Percentiles rank a stretch among this genome's conserved stretches.
phyloP scores from a whole-genome alignment of 2,329 filamentous ascomycete species.

The Talaromyces marneffei region DNA sequence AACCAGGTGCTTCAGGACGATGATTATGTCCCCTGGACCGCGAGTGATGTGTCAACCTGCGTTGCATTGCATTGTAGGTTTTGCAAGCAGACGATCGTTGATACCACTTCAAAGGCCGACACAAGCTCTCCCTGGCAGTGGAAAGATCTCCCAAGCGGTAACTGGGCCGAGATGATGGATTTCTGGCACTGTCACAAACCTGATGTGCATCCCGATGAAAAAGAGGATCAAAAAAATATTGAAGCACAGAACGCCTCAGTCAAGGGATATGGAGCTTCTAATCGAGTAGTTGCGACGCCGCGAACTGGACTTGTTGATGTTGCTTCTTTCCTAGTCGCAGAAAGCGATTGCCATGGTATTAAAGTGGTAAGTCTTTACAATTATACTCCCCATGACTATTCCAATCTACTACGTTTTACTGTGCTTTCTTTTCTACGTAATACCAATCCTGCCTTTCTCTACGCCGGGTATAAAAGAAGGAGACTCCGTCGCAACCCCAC shows the following conservation, averaged over 20 bases:
- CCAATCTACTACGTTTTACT: constrained; percentile 1
- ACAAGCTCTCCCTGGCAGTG: constrained; percentile 52
- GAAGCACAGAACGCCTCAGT: constrained; percentile 47
- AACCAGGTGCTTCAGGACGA: constrained; percentile 20
- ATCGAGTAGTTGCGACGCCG: constrained; percentile 59
- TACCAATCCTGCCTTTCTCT: background rate
- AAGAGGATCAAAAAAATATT: constrained; percentile 30
- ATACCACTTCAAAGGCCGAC: background rate
- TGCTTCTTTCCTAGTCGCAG: constrained; percentile 65
- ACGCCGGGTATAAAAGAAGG: constrained; percentile 52
- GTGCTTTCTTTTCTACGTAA: background rate
- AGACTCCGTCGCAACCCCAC: constrained; percentile 42
- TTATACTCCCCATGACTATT: background rate
- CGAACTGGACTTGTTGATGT: constrained; percentile 75
- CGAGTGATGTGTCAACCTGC: constrained; percentile 31
- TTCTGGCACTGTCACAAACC: constrained; percentile 99
- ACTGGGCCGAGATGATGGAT: constrained; percentile 99
- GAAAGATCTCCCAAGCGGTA: constrained; percentile 92
- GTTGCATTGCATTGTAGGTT: constrained; percentile 33
- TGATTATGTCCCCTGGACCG: constrained; percentile 35
- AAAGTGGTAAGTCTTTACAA: constrained; percentile 29
- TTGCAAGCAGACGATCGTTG: constrained; percentile 31
- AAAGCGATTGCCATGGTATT: constrained; percentile 56
- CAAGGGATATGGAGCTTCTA: constrained; percentile 80
- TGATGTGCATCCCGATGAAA: constrained; percentile 41